Evolutionary conservation across 1,139 yeast species (phyloP), one percentile per base, ranked within the genome.

Genomic region (Hansenula sp.): DNA sequence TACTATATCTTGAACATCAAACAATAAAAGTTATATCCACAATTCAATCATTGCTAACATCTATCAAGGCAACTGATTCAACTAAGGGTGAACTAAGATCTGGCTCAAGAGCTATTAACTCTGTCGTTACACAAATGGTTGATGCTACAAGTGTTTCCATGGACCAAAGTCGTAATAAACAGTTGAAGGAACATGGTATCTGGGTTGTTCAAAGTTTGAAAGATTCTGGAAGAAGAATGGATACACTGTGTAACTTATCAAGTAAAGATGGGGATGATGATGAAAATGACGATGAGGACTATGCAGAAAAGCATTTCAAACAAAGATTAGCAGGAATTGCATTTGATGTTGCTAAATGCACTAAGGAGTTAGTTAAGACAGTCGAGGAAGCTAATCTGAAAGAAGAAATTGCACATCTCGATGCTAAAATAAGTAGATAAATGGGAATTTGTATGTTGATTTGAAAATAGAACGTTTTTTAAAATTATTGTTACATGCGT

Each of bases 241-340:
- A 76, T 43, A 71, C 73, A 18, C 71, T 86, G 51, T 80, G 87
- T 58, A 73, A 71, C 49, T 18, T 18, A 9, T 72, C 78, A 30
- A 66, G 64, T 36, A 59, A 61, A 36, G 65, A 63, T 15, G 64
- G 63, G n/a, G 61, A 54, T 27, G 50, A 41, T 12, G 49, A 48
- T 57, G 70, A 79, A 65, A 53, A 75, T 49, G 74, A 71, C 40
- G 89, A 81, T 51, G 70, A 65, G 31, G 85, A 80, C 43, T 81
- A 77, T 61, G 96, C 97, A 5, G 96, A 90, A 61, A 87, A 91
- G 62, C 86, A 86, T 53, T 84, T 89, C 70, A 86, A 84, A 65
- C 98, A 91, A 66, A 77, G 97, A 54, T 77, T 93, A 52, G 98
- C 98, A 0, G 98, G 97, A 2, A 85, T 90, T 51, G 90, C 96